phyloP scores from a whole-genome alignment of 805 yeast species.

The Blastobotrys muscicola region DNA sequence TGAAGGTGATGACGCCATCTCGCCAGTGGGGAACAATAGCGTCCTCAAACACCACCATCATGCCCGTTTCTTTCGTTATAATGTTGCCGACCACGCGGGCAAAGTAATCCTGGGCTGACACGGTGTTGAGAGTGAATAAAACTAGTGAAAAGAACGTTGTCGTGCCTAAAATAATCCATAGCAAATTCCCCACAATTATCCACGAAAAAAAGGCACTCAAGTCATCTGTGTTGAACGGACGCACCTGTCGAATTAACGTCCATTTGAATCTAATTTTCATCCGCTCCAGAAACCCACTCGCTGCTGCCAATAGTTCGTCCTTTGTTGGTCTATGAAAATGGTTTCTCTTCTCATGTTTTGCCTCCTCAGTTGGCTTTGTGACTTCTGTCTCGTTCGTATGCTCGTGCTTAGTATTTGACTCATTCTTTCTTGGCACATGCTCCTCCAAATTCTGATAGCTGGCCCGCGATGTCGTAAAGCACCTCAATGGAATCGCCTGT shows the following conservation, averaged over 20 bases:
- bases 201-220: constrained; percentile 84
- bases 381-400: not conserved
- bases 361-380: too few species aligned
- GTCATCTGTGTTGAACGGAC: constrained; percentile 91
- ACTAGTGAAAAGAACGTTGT: constrained; percentile 84
- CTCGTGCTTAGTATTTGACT: not conserved
- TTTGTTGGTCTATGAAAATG: constrained; percentile 22
- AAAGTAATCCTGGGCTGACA: constrained; percentile 80
- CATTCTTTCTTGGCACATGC: not conserved
- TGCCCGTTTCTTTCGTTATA: constrained; percentile 71
- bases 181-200: constrained; percentile 79
- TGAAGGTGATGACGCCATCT: constrained; percentile 73
- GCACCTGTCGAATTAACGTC: constrained; percentile 61
- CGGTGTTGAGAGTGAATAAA: constrained; percentile 68
- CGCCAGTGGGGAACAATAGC: constrained; percentile 95
- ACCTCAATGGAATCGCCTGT: too few species aligned
- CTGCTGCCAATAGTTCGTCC: constrained; percentile 36
- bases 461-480: too few species aligned
- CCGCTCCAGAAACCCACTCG: constrained; percentile 34
- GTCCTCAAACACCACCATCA: constrained; percentile 79
- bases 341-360: not conserved
- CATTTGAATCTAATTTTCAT: constrained; percentile 51
- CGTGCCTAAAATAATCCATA: constrained; percentile 74
- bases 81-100: constrained; percentile 75
- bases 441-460: too few species aligned